Evolutionary conservation across 805 yeast genomes (phyloP).

Genomic region (Kurtzmaniella cleridarum): DNA sequence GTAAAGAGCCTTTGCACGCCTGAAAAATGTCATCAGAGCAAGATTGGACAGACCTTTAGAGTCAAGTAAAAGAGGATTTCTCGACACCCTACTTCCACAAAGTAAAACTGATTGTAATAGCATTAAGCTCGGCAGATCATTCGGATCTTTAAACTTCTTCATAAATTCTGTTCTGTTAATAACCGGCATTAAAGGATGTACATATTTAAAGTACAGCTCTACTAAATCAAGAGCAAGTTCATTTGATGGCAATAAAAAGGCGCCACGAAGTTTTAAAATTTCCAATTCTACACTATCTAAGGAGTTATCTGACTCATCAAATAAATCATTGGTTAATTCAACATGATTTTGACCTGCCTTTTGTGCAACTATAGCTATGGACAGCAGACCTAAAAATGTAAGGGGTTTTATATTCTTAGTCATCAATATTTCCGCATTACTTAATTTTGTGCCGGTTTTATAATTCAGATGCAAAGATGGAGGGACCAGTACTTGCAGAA

Average conservation of each 20-base stretch:
- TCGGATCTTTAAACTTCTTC: slow-evolving; percentile 47
- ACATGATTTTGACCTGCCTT: slow-evolving; percentile 44
- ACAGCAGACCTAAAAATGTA: slow-evolving; percentile 51
- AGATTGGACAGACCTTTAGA: slow-evolving; percentile 46
- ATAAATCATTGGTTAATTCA: slow-evolving; percentile 37
- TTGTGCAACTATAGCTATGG: slow-evolving; percentile 44
- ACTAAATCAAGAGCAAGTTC: slow-evolving; percentile 57
- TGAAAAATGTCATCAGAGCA: slow-evolving; percentile 49
- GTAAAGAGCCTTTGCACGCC: slow-evolving; percentile 69
- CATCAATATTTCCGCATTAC: slow-evolving; percentile 25
- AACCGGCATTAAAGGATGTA: slow-evolving; percentile 68
- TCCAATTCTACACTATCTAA: slow-evolving; percentile 60
- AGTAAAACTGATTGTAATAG: slow-evolving; percentile 62
- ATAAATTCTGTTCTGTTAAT: slow-evolving; percentile 59
- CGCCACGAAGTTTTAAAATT: slow-evolving; percentile 59
- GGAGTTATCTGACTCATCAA: slow-evolving; percentile 26
- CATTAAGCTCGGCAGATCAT: slow-evolving; percentile 58
- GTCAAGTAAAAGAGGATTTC: slow-evolving; percentile 48
- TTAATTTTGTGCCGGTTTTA: slow-evolving; percentile 34
- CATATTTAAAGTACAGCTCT: slow-evolving; percentile 53
- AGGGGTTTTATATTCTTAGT: slow-evolving; percentile 24
- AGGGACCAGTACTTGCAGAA: slow-evolving; percentile 37
- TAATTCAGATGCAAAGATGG: slow-evolving; percentile 39
- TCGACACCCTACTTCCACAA: slow-evolving; percentile 60
- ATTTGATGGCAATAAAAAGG: slow-evolving; percentile 61